A percentile compares a stretch with the other conserved stretches of the same genome.
Evolutionary conservation across 1,139 yeast species (phyloP).

Genomic region (Candida tetrigidarum): DNA sequence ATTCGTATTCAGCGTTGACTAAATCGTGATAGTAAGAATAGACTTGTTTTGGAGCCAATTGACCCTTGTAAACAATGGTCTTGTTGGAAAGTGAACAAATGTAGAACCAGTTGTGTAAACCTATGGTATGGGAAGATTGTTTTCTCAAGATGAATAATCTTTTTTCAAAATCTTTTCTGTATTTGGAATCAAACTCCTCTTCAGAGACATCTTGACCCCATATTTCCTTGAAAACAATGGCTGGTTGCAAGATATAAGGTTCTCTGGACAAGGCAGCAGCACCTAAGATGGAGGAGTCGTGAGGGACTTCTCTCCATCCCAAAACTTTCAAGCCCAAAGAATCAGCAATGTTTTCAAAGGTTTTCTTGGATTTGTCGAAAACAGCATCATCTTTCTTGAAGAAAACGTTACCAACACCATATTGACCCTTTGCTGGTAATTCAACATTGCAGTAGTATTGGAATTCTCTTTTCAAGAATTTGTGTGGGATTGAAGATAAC

Average conservation of each 20-base stretch:
- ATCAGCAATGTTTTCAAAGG: slow-evolving; percentile 81
- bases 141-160: slow-evolving; percentile 86
- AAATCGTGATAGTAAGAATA: slow-evolving; percentile 94
- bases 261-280: slow-evolving; percentile 96
- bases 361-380: slow-evolving; percentile 67
- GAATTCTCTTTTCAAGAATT: slow-evolving; percentile 83
- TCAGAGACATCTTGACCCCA: slow-evolving; percentile 49
- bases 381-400: slow-evolving; percentile 79
- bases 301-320: slow-evolving; percentile 97
- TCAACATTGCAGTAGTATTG: slow-evolving; percentile 61
- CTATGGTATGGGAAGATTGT: slow-evolving; percentile 88
- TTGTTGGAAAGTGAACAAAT: slow-evolving; percentile 90
- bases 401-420: slow-evolving; percentile 93
- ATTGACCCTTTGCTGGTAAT: slow-evolving; percentile 80
- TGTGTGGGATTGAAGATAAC: slow-evolving; percentile 90
- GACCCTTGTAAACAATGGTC: slow-evolving; percentile 97
- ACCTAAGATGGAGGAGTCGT: slow-evolving; percentile 89
- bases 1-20: slow-evolving; percentile 89
- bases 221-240: slow-evolving; percentile 70
- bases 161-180: slow-evolving; percentile 75
- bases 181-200: slow-evolving; percentile 59
- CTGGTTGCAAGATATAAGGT: slow-evolving; percentile 88
- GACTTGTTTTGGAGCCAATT: slow-evolving; percentile 95
- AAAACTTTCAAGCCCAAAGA: slow-evolving; percentile 79
- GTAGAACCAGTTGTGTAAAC: slow-evolving; percentile 96